phyloP scores from a whole-genome alignment of 805 yeast genomes.

The Yarrowia osloensis region DNA sequence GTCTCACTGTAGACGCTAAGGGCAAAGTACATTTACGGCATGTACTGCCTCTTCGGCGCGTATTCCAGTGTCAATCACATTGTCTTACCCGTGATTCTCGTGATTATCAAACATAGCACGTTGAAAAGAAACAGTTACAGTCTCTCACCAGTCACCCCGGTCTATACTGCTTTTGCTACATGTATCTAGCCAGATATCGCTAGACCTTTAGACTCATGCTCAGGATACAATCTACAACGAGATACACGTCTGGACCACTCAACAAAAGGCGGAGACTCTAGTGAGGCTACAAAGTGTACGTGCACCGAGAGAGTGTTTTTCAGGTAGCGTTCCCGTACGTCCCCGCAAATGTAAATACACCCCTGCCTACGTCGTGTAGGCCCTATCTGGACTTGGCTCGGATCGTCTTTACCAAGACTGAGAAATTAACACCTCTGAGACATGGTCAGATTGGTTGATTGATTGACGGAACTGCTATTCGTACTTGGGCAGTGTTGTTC shows the following conservation, averaged over 20 bases:
- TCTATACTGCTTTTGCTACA: not conserved
- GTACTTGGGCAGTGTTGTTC: no score
- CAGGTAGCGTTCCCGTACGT: not conserved
- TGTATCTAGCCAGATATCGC: no score
- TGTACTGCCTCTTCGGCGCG: not conserved
- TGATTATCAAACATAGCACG: not conserved
- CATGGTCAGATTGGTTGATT: not conserved
- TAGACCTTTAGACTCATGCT: not conserved
- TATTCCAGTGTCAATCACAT: not conserved
- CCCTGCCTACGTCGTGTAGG: slow-evolving; percentile 10
- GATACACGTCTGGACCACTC: not conserved
- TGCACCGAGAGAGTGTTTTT: not conserved
- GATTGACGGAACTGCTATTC: not conserved
- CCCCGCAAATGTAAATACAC: slow-evolving; percentile 10
- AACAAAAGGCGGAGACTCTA: not conserved
- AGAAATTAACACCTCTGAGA: not conserved
- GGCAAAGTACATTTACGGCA: no score
- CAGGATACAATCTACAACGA: slow-evolving; percentile 1
- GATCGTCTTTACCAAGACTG: not conserved
- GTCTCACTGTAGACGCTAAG: not conserved
- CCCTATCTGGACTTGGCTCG: not conserved
- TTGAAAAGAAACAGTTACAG: no score
- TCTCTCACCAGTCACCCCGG: not conserved
- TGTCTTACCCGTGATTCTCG: not conserved
- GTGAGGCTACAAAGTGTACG: not conserved